Percentiles rank a stretch among this genome's conserved stretches.
phyloP scores from a whole-genome alignment of 257 asterid species.

The Verbena officinalis region DNA sequence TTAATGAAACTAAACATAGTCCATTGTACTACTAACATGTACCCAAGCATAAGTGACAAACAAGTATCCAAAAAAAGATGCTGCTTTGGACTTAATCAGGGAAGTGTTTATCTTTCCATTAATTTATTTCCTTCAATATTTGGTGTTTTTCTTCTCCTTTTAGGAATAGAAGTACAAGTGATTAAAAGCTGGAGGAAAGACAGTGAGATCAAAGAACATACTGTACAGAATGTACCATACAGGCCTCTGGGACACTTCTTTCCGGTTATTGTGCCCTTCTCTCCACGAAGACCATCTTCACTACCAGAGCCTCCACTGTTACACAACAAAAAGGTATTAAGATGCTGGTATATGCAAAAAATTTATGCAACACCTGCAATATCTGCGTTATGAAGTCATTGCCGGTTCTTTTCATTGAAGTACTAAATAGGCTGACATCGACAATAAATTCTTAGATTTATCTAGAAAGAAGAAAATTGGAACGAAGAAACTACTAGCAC shows the following conservation, averaged over 20 bases:
- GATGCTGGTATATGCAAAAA: slow-evolving; percentile 28
- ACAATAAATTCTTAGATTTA: background rate
- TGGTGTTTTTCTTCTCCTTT: slow-evolving; percentile 23
- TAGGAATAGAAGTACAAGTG: slow-evolving; percentile 23
- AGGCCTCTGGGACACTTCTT: slow-evolving; percentile 93
- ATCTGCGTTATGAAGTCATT: slow-evolving; percentile 3
- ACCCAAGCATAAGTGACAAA: background rate
- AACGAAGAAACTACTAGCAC: slow-evolving; percentile 8
- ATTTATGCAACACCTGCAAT: slow-evolving; percentile 7
- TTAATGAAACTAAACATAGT: slow-evolving; percentile 15
- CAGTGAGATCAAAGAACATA: slow-evolving; percentile 48
- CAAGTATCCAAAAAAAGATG: slow-evolving; percentile 13
- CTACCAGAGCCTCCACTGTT: slow-evolving; percentile 87
- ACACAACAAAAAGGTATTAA: slow-evolving; percentile 32
- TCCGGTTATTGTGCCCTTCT: slow-evolving; percentile 87
- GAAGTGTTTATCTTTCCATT: slow-evolving; percentile 24
- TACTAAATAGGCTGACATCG: background rate
- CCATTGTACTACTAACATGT: slow-evolving; percentile 9
- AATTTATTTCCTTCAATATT: slow-evolving; percentile 15
- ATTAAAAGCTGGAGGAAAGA: slow-evolving; percentile 29
- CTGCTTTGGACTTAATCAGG: too few species aligned
- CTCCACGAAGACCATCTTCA: slow-evolving; percentile 77
- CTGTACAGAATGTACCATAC: slow-evolving; percentile 90
- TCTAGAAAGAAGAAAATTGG: slow-evolving; percentile 8
- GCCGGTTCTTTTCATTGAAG: slow-evolving; percentile 8